Percentiles rank a stretch among this genome's conserved stretches.
Conservation (phyloP, 139 green algal genomes). For the Trebouxia sp. region DNA sequence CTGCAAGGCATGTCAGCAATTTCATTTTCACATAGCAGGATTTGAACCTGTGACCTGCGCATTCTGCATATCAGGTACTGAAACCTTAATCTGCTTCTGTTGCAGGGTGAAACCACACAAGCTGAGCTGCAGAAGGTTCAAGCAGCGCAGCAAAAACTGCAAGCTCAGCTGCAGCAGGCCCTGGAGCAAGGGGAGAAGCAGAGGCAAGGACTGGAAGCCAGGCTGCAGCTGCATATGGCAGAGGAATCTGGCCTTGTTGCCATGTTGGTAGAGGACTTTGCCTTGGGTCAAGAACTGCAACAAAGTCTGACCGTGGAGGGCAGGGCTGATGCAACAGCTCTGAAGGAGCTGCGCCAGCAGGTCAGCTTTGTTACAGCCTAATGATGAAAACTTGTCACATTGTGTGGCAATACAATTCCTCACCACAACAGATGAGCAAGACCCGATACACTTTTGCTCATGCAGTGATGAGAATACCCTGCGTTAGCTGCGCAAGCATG, state of each 20-base stretch:
- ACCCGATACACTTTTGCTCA: too few species aligned
- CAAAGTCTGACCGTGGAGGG: constrained; percentile 1
- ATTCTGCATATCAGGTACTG: too few species aligned
- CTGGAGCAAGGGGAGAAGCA: constrained; percentile 20
- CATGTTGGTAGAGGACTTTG: constrained; percentile 13
- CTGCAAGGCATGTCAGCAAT: too few species aligned
- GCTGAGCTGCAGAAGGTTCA: constrained; percentile 15
- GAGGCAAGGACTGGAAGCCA: neutral
- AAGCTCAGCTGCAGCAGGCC: neutral
- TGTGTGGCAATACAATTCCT: too few species aligned
- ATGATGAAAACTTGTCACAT: too few species aligned
- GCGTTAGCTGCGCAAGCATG: too few species aligned
- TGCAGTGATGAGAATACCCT: too few species aligned
- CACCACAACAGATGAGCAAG: too few species aligned
- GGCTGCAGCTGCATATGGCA: constrained; percentile 20
- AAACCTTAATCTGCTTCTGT: neutral
- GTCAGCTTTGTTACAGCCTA: neutral
- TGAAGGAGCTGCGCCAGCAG: constrained; percentile 13
- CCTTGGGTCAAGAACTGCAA: neutral
- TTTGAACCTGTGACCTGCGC: neutral
- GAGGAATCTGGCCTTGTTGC: constrained; percentile 21
- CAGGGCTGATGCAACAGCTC: neutral
- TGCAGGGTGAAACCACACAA: neutral
- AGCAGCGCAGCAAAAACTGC: neutral
- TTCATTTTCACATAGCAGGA: too few species aligned